phyloP scores from a whole-genome alignment of 2,329 filamentous ascomycete species.

The Gaeumannomyces sp. region DNA sequence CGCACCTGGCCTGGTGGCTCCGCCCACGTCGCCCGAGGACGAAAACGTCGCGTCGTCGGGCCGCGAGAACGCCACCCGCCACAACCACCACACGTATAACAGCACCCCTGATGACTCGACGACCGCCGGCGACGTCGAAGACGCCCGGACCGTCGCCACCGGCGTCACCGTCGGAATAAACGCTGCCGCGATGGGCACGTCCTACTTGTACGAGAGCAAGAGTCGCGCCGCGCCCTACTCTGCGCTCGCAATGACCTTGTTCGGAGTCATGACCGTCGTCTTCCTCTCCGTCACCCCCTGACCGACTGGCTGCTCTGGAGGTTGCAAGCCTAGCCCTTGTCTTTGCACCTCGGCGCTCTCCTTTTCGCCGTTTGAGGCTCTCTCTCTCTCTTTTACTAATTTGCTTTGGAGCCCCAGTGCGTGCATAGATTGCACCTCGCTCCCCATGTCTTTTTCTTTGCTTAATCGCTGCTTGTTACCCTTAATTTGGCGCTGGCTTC shows the following conservation, averaged over 20 bases:
- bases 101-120: background rate
- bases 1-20: no score
- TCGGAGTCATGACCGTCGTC: conserved; percentile 50
- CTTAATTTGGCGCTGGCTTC: background rate
- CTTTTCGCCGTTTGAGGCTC: background rate
- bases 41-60: background rate
- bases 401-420: background rate
- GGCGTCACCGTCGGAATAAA: conserved; percentile 52
- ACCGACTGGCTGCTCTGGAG: conserved; percentile 29
- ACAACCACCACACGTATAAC: background rate
- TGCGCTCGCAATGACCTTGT: conserved; percentile 50
- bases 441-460: no score
- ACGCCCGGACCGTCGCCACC: conserved; percentile 37
- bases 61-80: background rate
- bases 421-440: no score
- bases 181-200: conserved; percentile 53
- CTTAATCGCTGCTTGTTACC: no score
- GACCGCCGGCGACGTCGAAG: conserved; percentile 12
- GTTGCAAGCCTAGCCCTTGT: conserved; percentile 15
- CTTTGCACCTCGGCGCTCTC: background rate
- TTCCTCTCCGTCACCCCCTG: conserved; percentile 43
- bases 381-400: conserved; percentile 1
- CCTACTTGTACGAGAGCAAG: conserved; percentile 48
- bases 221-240: conserved; percentile 50
- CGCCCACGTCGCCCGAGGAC: background rate